Evolutionary conservation across 2,329 filamentous ascomycete species (phyloP).

Genomic region (Phoma herbarum): DNA sequence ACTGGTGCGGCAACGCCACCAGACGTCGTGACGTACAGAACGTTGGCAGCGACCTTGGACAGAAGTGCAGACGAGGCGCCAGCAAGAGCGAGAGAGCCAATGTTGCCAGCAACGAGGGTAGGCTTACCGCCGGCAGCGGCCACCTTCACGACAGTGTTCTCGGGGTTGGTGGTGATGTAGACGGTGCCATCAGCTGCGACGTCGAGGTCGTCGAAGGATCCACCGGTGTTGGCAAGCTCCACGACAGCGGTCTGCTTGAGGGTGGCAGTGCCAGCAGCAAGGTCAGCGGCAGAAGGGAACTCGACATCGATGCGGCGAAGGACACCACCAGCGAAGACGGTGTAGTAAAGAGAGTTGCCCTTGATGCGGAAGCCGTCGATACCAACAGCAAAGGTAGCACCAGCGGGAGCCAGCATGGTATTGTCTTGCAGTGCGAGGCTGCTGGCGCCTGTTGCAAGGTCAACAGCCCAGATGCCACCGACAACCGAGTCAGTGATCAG

Average conservation of each 20-base stretch:
- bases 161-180: constrained; percentile 20
- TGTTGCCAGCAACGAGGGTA: constrained; percentile 17
- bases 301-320: constrained; percentile 19
- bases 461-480: constrained; percentile 19
- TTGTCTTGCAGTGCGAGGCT: constrained; percentile 21
- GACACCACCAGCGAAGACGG: constrained; percentile 18
- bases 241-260: constrained; percentile 18
- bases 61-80: constrained; percentile 20
- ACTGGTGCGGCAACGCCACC: constrained; percentile 22
- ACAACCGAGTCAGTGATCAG: constrained; percentile 21
- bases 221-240: constrained; percentile 22
- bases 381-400: constrained; percentile 19
- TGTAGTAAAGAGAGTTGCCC: constrained; percentile 19
- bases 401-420: constrained; percentile 17
- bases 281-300: constrained; percentile 11
- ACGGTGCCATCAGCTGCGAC: constrained; percentile 18
- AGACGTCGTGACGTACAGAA: constrained; percentile 22
- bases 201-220: constrained; percentile 21
- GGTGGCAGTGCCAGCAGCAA: constrained; percentile 17
- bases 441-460: constrained; percentile 14
- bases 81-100: constrained; percentile 13
- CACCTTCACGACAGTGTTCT: constrained; percentile 24
- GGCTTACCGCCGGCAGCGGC: constrained; percentile 19
- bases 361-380: constrained; percentile 22
- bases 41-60: constrained; percentile 17